Evolutionary conservation across 106 monocot genomes (phyloP).

Genomic region (Dioscorea dumetorum): DNA sequence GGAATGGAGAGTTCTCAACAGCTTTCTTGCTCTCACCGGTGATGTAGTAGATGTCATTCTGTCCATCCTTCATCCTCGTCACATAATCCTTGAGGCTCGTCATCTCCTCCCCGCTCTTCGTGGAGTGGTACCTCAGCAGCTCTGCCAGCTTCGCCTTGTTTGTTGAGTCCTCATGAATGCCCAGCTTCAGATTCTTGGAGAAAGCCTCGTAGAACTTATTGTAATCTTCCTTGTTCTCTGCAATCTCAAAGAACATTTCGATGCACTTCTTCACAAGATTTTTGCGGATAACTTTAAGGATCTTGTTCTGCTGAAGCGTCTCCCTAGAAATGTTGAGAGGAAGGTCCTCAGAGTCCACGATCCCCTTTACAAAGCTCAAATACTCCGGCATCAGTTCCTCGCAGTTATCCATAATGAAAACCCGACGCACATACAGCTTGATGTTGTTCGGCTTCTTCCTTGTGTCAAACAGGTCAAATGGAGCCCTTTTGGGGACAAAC

Average conservation of each 20-base stretch:
- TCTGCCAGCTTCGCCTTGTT: conserved; percentile 8
- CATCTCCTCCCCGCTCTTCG: conserved; percentile 52
- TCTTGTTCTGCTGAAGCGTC: conserved; percentile 80
- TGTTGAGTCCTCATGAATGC: conserved; percentile 21
- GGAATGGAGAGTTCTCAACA: conserved; percentile 15
- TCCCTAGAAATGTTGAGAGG: conserved; percentile 14
- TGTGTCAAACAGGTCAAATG: conserved; percentile 15
- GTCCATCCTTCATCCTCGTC: conserved; percentile 15
- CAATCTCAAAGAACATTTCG: conserved; percentile 74
- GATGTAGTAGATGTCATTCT: conserved; percentile 35
- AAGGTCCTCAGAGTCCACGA: conserved; percentile 14
- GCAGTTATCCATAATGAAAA: conserved; percentile 88
- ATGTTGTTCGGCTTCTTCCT: conserved; percentile 37
- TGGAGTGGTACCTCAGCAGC: conserved; percentile 28
- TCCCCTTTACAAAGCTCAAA: conserved; percentile 6
- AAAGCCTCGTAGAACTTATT: conserved; percentile 78
- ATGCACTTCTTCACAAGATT: conserved; percentile 79
- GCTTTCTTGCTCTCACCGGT: conserved; percentile 50
- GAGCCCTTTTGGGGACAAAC: conserved; percentile 67
- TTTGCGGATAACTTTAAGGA: conserved; percentile 76
- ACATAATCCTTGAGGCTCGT: conserved; percentile 19
- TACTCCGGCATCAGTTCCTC: conserved; percentile 67
- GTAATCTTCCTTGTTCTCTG: conserved; percentile 85
- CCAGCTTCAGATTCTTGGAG: conserved; percentile 82
- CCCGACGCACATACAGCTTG: conserved; percentile 71